Percentiles rank a stretch among this genome's conserved stretches.
Evolutionary conservation across 2,329 filamentous ascomycete genomes (phyloP).

Genomic region (Diaporthe destruens): DNA sequence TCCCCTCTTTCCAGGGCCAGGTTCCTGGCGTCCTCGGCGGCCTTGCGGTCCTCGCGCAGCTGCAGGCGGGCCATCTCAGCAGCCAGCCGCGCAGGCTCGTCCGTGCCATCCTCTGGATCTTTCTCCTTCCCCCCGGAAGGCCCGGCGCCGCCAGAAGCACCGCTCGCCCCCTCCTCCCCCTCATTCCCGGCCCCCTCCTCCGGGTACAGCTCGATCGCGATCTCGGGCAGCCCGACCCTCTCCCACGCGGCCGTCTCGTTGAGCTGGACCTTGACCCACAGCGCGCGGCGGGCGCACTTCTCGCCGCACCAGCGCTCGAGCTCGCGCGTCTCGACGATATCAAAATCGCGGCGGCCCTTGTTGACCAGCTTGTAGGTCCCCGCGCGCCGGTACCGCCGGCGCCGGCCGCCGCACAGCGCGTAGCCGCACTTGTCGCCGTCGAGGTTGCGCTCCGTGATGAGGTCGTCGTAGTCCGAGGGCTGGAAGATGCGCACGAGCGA

Average conservation of each 20-base stretch:
- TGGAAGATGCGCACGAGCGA: slow-evolving; percentile 79
- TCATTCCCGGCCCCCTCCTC: slow-evolving; percentile 70
- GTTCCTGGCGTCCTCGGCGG: slow-evolving; percentile 55
- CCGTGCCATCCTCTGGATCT: too few species aligned
- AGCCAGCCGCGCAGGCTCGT: slow-evolving; percentile 45
- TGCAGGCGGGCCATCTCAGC: slow-evolving; percentile 57
- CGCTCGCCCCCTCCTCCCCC: background rate
- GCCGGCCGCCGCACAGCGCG: slow-evolving; percentile 78
- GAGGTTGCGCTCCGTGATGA: slow-evolving; percentile 88
- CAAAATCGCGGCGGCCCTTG: slow-evolving; percentile 65
- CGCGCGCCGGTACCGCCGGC: slow-evolving; percentile 65
- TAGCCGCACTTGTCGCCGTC: slow-evolving; percentile 95
- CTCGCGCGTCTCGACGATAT: slow-evolving; percentile 78
- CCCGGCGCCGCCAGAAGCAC: background rate
- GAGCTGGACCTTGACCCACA: slow-evolving; percentile 91
- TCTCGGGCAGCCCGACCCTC: slow-evolving; percentile 69
- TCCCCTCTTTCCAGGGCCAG: slow-evolving; percentile 65
- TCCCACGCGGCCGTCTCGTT: slow-evolving; percentile 89
- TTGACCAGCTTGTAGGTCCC: slow-evolving; percentile 77
- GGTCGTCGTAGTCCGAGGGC: slow-evolving; percentile 87
- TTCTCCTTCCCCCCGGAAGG: slow-evolving; percentile 35
- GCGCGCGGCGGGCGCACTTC: slow-evolving; percentile 80
- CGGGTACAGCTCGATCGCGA: slow-evolving; percentile 69
- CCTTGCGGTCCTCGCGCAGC: slow-evolving; percentile 58
- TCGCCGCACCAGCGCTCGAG: slow-evolving; percentile 90